Percentiles rank a stretch among this genome's conserved stretches.
Conservation (phyloP, 2,329 filamentous ascomycete genomes). For the Emmonsia crescens region DNA sequence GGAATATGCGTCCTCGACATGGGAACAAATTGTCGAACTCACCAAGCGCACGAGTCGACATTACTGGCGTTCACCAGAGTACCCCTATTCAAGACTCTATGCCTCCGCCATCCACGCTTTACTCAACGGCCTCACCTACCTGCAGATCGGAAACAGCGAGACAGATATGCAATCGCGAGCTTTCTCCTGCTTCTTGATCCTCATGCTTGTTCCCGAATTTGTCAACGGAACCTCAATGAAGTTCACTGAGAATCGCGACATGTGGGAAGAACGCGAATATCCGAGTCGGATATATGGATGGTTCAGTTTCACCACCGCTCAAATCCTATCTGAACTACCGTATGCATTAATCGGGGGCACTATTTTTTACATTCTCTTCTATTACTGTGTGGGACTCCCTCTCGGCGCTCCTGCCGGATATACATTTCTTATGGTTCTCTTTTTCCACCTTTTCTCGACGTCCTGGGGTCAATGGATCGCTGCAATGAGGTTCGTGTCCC, state of each 20-base stretch:
- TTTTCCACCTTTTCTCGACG: constrained; percentile 61
- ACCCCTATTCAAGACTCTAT: constrained; percentile 64
- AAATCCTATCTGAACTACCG: constrained; percentile 58
- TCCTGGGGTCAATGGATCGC: constrained; percentile 72
- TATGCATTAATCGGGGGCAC: constrained; percentile 49
- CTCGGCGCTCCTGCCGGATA: constrained; percentile 55
- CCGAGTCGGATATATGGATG: constrained; percentile 61
- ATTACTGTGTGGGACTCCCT: constrained; percentile 59
- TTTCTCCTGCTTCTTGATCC: constrained; percentile 55
- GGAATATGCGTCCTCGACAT: constrained; percentile 52
- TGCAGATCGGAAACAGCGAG: constrained; percentile 51
- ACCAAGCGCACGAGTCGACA: constrained; percentile 57
- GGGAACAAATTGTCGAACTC: constrained; percentile 51
- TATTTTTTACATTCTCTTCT: constrained; percentile 61
- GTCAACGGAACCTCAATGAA: constrained; percentile 61
- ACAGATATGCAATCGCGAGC: constrained; percentile 58
- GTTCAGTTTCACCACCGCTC: constrained; percentile 58
- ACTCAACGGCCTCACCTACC: constrained; percentile 66
- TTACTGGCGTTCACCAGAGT: constrained; percentile 62
- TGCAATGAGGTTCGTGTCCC: constrained; percentile 50
- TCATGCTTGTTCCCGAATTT: constrained; percentile 54
- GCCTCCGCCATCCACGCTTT: constrained; percentile 55
- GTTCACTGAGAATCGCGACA: constrained; percentile 56
- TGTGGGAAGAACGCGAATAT: constrained; percentile 59
- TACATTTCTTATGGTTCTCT: constrained; percentile 59